These are phyloP conservation scores for Rhipidocladum racemiflorum DNA, from an alignment of 176 grass and related monocot species.

Conservation along the genomic window DNA sequence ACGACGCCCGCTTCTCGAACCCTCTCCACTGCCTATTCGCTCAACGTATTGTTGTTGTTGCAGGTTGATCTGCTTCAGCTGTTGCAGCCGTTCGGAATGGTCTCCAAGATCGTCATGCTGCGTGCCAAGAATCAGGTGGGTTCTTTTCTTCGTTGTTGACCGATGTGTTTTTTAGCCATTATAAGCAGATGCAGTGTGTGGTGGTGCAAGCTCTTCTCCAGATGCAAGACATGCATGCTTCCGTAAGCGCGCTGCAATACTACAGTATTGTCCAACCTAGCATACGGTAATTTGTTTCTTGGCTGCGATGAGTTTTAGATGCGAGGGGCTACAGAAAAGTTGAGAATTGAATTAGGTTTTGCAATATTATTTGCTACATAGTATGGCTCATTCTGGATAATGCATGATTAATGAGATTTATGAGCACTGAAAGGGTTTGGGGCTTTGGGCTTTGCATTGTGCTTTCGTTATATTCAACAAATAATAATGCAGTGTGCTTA, in stretches of 20 bases:
- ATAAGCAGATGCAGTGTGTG: too few relatives aligned
- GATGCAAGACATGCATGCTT: conserved; percentile 81
- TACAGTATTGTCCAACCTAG: conserved; percentile 84
- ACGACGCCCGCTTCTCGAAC: too few relatives aligned
- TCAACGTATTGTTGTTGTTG: neutral
- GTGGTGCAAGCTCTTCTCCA: too few relatives aligned
- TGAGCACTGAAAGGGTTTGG: too few relatives aligned
- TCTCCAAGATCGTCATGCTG: conserved; percentile 83
- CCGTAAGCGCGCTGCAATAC: conserved; percentile 76
- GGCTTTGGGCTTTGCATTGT: too few relatives aligned
- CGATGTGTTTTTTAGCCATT: too few relatives aligned
- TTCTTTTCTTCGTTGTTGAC: too few relatives aligned
- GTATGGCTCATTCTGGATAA: neutral
- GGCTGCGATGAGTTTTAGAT: conserved; percentile 3
- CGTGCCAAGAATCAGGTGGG: conserved; percentile 90
- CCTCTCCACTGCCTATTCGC: neutral
- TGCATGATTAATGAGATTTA: too few relatives aligned
- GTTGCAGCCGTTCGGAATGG: conserved; percentile 73
- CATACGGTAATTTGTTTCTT: conserved; percentile 54
- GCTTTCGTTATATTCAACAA: too few relatives aligned
- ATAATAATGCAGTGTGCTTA: too few relatives aligned
- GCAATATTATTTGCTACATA: neutral
- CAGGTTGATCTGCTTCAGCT: conserved; percentile 89
- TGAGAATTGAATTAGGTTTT: neutral
- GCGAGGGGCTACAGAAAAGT: neutral